These are phyloP conservation scores for Evernia prunastri DNA, from an alignment of 495 filamentous ascomycete genomes.

Conservation along the genomic window DNA sequence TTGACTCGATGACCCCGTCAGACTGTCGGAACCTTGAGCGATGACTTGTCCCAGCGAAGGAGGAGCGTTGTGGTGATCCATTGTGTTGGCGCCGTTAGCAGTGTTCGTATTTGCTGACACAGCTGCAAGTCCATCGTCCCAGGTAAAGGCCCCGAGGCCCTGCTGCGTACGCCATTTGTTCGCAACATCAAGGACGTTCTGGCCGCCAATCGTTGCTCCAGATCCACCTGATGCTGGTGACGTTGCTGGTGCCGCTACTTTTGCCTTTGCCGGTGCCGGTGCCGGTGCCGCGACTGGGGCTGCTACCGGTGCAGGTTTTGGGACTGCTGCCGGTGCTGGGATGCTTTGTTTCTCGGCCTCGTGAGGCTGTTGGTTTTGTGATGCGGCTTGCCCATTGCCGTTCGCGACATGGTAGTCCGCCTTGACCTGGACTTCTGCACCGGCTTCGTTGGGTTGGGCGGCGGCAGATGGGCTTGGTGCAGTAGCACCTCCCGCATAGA, in stretches of 20 bases:
- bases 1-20: neutral
- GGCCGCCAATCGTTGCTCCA: slow-evolving; percentile 10
- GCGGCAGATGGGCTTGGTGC: slow-evolving; percentile 5
- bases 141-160: neutral
- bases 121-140: neutral
- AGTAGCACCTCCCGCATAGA: neutral
- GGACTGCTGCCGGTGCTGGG: neutral
- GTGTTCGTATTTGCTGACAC: neutral
- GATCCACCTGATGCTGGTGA: slow-evolving; percentile 12
- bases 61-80: neutral
- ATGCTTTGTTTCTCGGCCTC: neutral
- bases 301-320: neutral
- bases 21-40: slow-evolving; percentile 5
- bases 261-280: neutral
- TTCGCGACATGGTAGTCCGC: slow-evolving; percentile 2
- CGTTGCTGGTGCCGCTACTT: neutral
- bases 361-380: neutral
- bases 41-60: slow-evolving; percentile 23
- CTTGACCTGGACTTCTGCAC: neutral
- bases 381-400: neutral
- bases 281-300: neutral
- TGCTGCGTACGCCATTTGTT: neutral
- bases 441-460: neutral
- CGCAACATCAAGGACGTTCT: neutral
- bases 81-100: slow-evolving; percentile 3